A percentile compares a stretch with the other conserved stretches of the same genome.
Conservation (phyloP, 805 yeast species). For the Myxozyma neotropica region DNA sequence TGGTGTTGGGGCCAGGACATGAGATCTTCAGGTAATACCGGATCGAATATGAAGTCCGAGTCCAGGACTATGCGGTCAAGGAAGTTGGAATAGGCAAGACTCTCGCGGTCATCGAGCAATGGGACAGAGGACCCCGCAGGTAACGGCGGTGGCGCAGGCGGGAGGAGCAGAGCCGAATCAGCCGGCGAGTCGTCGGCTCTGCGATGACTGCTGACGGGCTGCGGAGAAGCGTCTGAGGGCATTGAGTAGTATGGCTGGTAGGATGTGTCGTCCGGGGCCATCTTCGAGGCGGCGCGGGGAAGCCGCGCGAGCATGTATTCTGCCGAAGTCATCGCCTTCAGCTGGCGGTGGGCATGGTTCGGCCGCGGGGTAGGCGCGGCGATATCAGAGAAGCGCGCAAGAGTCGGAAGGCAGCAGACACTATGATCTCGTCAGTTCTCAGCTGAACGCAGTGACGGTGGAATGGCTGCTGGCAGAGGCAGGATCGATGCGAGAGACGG, state of each 20-base stretch:
- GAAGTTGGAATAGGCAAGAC: slow-evolving; percentile 39
- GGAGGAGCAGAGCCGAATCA: not conserved
- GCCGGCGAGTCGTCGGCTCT: not conserved
- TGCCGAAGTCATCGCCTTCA: slow-evolving; percentile 12
- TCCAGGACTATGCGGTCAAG: slow-evolving; percentile 40
- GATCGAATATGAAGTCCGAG: slow-evolving; percentile 41
- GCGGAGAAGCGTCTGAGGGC: too few relatives aligned
- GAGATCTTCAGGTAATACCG: slow-evolving; percentile 36
- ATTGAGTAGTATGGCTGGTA: too few relatives aligned
- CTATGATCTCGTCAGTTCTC: too few relatives aligned
- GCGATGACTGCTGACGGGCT: too few relatives aligned
- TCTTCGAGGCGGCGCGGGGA: not conserved
- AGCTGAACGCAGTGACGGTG: too few relatives aligned
- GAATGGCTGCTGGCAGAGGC: too few relatives aligned
- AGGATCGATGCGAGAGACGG: too few relatives aligned
- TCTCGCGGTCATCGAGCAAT: slow-evolving; percentile 39
- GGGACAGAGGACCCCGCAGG: slow-evolving; percentile 11
- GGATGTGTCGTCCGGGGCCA: not conserved
- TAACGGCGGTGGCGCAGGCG: slow-evolving; percentile 21
- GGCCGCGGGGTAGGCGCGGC: not conserved
- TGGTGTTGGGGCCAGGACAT: slow-evolving; percentile 15
- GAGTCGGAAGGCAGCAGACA: too few relatives aligned
- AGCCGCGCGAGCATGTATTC: slow-evolving; percentile 5
- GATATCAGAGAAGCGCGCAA: not conserved
- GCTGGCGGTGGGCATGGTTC: slow-evolving; percentile 1